Evolutionary conservation across 768 basidiomycete species (phyloP), one percentile per base, ranked within the genome.

Genomic region (Mycena galericulata): DNA sequence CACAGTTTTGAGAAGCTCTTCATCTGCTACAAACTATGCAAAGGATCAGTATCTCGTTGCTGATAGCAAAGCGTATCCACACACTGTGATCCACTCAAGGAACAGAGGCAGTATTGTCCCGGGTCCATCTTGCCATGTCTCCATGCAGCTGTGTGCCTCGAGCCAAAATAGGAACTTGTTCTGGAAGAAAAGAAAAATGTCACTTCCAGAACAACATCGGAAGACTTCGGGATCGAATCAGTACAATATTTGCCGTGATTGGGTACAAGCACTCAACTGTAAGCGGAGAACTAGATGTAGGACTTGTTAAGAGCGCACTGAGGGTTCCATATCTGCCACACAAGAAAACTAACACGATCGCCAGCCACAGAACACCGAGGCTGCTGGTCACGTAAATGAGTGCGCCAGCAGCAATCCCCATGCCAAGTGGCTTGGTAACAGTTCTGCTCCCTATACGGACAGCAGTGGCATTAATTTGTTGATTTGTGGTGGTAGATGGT

Each of bases 121-220:
- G n/a, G n/a, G n/a, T n/a, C n/a, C n/a, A n/a, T 54, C 36, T 17
- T 15, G n/a, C n/a, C 5, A 5, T 22, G 53, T 54, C 22, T 54
- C 34, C 53, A 54, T 54, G 34, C 32, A 54, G 53, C 53, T 54
- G 53, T 54, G 53, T 22, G 34, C 53, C 34, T 53, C 50, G 18
- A 53, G 50, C 50, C 50, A 53, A 53, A 53, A 53, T 34, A 53
- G 50, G 30, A 32, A 54, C 7, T 38, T 8, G 17, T 54, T n/a
- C 7, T 54, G 34, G 3, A 54, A 54, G 34, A 54, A 54, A 20
- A 12, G 15, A 24, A 2, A 4, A 20, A 38, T 22, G 22, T 54
- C 53, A 36, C n/a, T n/a, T 54, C 34, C 7, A 54, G 22, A 12
- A 54, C 11, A 22, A 12, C 53, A 20, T 50, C 15, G 24, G n/a